Base-by-base conservation (phyloP, 2,329 filamentous ascomycete species). In the Penicillium sp. region DNA sequence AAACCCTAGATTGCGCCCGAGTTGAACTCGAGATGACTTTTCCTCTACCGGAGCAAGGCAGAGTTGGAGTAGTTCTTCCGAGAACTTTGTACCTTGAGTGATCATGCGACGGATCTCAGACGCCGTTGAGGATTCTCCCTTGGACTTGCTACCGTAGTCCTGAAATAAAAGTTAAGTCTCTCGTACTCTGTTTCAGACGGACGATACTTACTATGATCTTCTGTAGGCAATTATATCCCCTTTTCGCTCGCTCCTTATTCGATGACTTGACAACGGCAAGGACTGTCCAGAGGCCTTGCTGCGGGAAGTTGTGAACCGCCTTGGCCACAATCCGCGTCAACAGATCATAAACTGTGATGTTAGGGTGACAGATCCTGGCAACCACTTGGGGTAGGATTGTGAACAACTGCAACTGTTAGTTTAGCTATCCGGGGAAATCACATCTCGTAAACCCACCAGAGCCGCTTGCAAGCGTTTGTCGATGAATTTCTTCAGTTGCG, bases 341-440 rank as follows among this genome's bases (percentile, higher is more conserved):
- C 10, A 90, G 79, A 57, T 87, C 85, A 75, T 91, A 95, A 2
- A 96, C 91, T 1, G 86, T 84, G 4, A 75, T 75, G 71, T 96
- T 90, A 1, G 88, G 86, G 75, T 99, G 94, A 45, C 90, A 90
- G 67, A 99, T 97, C 33, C 94, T 87, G n/a, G 93, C 94, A 55
- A 99, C 90, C 60, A 99, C 89, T 74, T 99, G 94, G 5, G 94
- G 90, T 41, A 99, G 80, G 6, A 93, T 86, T 1, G 81, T 82
- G 64, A 81, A 82, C 29, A 81, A 74, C 70, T 80, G 58, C 45
- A 65, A 27, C 43, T 50, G 60, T 71, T 57, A 71, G 65, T 55
- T 55, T 50, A 21, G 46, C 27, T 39, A 31, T 9, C 3, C 11
- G 29, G 33, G n/a, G 31, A 16, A 48, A 15, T 55, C 9, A 5